Evolutionary conservation across 139 green algal genomes (phyloP).

Genomic region (Axilococcus clingmanii): DNA sequence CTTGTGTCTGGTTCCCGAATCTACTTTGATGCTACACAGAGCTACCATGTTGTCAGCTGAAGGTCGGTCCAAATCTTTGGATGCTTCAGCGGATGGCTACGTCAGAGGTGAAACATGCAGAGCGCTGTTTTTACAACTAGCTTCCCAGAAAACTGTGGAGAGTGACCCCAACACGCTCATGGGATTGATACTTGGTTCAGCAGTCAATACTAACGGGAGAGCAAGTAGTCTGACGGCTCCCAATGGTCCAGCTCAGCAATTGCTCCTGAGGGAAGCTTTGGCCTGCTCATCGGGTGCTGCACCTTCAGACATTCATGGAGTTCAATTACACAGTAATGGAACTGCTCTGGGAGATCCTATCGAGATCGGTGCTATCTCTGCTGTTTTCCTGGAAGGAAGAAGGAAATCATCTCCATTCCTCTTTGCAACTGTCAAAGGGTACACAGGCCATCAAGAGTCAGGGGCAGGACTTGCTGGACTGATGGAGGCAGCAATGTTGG

Average conservation of each 20-base stretch:
- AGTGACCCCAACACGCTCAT: background rate
- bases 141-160: background rate
- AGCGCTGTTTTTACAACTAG: conserved; percentile 3
- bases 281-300: background rate
- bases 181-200: conserved; percentile 33
- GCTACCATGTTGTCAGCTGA: conserved; percentile 60
- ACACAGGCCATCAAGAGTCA: conserved; percentile 70
- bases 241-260: conserved; percentile 70
- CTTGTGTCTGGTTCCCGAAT: conserved; percentile 27
- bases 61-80: conserved; percentile 78
- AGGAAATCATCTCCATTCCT: conserved; percentile 25
- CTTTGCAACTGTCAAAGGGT: conserved; percentile 39
- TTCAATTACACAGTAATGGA: conserved; percentile 64
- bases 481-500: conserved; percentile 20
- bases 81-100: conserved; percentile 74
- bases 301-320: conserved; percentile 18
- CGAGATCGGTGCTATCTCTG: conserved; percentile 25
- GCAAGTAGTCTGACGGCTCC: conserved; percentile 79
- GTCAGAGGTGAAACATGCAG: conserved; percentile 58
- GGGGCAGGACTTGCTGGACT: conserved; percentile 58
- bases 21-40: conserved; percentile 27
- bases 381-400: conserved; percentile 33
- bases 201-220: conserved; percentile 87
- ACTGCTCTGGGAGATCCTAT: conserved; percentile 81
- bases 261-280: conserved; percentile 17